Evolutionary conservation across 2,329 filamentous ascomycete species (phyloP), one percentile per base, ranked within the genome.

Genomic region (Cladosporium oxysporum): DNA sequence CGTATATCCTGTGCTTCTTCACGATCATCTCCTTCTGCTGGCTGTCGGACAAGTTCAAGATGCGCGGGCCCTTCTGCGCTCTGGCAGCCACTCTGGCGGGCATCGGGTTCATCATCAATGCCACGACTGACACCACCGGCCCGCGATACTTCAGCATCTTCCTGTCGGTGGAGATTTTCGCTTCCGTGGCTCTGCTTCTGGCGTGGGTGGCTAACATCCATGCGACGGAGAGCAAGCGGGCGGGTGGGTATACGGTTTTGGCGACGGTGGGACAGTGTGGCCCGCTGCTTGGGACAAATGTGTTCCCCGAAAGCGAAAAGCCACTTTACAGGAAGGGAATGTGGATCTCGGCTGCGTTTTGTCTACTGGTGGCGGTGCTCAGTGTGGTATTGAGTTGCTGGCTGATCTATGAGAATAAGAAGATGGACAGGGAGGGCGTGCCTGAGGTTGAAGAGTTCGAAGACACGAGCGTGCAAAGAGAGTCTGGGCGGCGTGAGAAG

Each of bases 271-370:
- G 79, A 3, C 77, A 78, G 64, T 68, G 67, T 37, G 66, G 64
- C 2, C 64, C 64, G 26, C 47, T 66, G 23, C 64, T 66, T 26
- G 64, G 64, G 41, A 23, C 35, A 29, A 41, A 8, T 44, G 7
- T 35, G 10, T 91, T 90, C 69, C 88, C 88, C 0, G 72, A 76
- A 16, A 73, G 66, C 7, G 81, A 85, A 53, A 76, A 74, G 12
- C 83, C 84, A 12, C 77, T 79, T 5, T 84, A 80, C 67, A 71
- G 80, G 1, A 87, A 84, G 1, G 88, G 89, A 0, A 84, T 84
- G 76, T 80, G 80, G 64, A 83, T 89, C 3, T 90, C 88, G 69
- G 84, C 88, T 0, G 83, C 80, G 0, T 86, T 90, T 50, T 89
- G 88, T 76, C 75, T 90, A 7, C 78, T 90, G 52, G 88, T 87